phyloP scores from a whole-genome alignment of 2,329 filamentous ascomycete genomes.

The Epicoccum nigrum region DNA sequence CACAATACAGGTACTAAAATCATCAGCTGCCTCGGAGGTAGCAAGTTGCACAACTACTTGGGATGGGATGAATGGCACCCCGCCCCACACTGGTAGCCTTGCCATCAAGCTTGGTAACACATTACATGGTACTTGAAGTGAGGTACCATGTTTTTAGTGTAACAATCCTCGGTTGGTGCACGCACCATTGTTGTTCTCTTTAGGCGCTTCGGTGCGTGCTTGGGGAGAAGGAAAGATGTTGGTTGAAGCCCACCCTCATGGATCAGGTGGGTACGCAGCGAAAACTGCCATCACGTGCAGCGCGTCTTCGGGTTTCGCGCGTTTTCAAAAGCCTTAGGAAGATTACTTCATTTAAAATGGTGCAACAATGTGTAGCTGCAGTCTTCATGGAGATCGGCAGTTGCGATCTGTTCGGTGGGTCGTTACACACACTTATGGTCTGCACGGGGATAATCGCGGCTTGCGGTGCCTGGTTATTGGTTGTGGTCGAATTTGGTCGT shows the following conservation, averaged over 20 bases:
- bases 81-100: neutral
- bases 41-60: constrained; percentile 2
- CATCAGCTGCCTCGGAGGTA: neutral
- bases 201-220: neutral
- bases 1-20: constrained; percentile 22
- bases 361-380: neutral
- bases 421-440: constrained; percentile 15
- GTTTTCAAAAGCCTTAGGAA: too few relatives aligned
- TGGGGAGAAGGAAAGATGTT: neutral
- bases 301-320: too few relatives aligned
- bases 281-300: too few relatives aligned
- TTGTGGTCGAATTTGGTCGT: too few relatives aligned
- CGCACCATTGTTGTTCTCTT: neutral
- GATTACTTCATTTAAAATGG: constrained; percentile 2
- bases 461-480: constrained; percentile 1
- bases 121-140: neutral
- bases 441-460: constrained; percentile 14
- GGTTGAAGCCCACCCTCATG: too few relatives aligned
- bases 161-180: neutral
- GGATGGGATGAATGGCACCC: constrained; percentile 11
- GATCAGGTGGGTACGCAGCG: too few relatives aligned
- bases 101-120: neutral
- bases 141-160: neutral
- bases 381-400: constrained; percentile 13
- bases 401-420: neutral